Percentiles rank a stretch among this genome's conserved stretches.
Conservation (phyloP, 148 eudicot genomes). For the Hydrangea macrophylla region DNA sequence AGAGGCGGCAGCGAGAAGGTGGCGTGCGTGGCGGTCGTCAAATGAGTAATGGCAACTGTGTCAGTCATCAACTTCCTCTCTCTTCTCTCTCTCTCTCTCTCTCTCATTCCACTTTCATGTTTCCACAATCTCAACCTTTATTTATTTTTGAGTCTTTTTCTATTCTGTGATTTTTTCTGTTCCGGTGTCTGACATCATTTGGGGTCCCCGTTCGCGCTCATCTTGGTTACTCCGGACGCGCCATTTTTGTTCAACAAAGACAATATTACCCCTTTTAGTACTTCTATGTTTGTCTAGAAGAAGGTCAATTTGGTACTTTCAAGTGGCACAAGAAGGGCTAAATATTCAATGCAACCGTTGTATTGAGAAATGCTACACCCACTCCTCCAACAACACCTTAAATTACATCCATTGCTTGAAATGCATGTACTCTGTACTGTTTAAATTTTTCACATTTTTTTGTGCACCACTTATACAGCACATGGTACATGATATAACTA, state of each 20-base stretch:
- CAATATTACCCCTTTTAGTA: neutral
- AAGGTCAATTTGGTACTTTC: no score
- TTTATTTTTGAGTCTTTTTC: constrained; percentile 9
- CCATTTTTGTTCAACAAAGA: neutral
- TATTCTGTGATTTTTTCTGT: constrained; percentile 1
- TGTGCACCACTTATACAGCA: no score
- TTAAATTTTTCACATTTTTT: no score
- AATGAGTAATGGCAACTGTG: constrained; percentile 20
- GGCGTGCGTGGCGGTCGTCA: constrained; percentile 18
- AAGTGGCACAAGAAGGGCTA: no score
- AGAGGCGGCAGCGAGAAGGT: constrained; percentile 18
- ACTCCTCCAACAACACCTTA: no score
- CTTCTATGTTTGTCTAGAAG: neutral
- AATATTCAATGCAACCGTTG: no score
- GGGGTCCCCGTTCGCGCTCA: neutral
- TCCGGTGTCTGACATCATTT: neutral
- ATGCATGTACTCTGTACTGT: no score
- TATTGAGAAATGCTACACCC: no score
- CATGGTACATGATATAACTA: no score
- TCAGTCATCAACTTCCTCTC: neutral
- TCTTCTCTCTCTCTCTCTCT: constrained; percentile 12
- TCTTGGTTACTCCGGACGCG: constrained; percentile 1
- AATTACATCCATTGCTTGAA: no score
- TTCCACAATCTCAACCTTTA: neutral
- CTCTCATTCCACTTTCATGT: constrained; percentile 16